phyloP scores from a whole-genome alignment of 108 stramenopile genomes.

The Skeletonema marinoi region DNA sequence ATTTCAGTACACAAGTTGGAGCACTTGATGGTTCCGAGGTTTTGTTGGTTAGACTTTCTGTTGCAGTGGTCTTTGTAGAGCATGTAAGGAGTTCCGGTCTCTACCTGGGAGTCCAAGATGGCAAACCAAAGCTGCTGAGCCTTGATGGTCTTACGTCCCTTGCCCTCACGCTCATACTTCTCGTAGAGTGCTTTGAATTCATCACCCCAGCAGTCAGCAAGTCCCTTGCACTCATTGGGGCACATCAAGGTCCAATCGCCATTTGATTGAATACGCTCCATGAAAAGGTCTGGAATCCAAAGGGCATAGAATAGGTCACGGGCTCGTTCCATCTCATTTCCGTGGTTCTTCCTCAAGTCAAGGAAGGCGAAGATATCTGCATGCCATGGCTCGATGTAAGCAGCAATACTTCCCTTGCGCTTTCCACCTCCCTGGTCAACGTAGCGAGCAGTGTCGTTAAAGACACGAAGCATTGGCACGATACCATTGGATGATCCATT shows the following conservation, averaged over 20 bases:
- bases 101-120: constrained; percentile 97
- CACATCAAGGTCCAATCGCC: constrained; percentile 92
- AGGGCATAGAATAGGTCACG: constrained; percentile 98
- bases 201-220: constrained; percentile 88
- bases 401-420: constrained; percentile 96
- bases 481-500: constrained; percentile 99
- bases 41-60: constrained; percentile 97
- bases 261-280: constrained; percentile 95
- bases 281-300: constrained; percentile 99
- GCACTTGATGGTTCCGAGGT: no score
- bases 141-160: constrained; percentile 88
- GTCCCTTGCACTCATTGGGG: constrained; percentile 96
- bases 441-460: constrained; percentile 98
- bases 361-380: constrained; percentile 97
- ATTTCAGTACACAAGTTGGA: no score
- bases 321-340: constrained; percentile 96
- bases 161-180: constrained; percentile 94
- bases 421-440: constrained; percentile 99
- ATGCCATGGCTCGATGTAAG: constrained; percentile 99
- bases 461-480: constrained; percentile 99
- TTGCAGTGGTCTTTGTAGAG: constrained; percentile 99
- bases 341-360: constrained; percentile 98
- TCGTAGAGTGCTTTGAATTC: constrained; percentile 95
- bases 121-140: constrained; percentile 99
- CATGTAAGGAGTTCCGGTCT: constrained; percentile 99